Base-by-base conservation (phyloP, 169 alveolate species). In the Toxoplasma gondii region DNA sequence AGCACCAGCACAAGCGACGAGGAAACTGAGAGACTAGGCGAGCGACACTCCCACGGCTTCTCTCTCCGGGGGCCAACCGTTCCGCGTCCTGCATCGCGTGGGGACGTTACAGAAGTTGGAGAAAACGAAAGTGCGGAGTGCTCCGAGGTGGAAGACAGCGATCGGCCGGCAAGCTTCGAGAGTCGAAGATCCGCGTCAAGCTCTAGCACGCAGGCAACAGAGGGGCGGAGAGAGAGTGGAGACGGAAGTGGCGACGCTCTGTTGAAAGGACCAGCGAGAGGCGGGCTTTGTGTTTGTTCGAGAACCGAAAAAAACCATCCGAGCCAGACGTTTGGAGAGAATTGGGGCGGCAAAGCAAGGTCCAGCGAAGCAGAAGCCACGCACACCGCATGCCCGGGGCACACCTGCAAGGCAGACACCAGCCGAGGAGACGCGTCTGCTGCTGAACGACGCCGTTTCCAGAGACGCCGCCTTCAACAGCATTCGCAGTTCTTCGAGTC, bases 1-100 rank as follows among this genome's bases (percentile, higher is more conserved):
- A 64, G 29, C 74, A 64, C 74, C 24, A 64, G 74, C 74, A 64
- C 74, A 64, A 64, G 74, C 74, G 74, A 64, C 74, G 74, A 64
- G 9, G 74, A 64, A 27, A 27, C 74, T 31, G 74, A 31, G 22
- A 31, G 74, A 7, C 58, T 49, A 4, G 74, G n/a, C n/a, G 74
- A 27, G 34, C n/a, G 74, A 31, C 74, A 2, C 34, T 36, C 34
- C 36, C 78, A 64, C 34, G 78, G 78, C 36, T 64, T 64, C 36
- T 29, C 78, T 10, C 36, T 29, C 0, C 78, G n/a, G 34, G 36
- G 78, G 78, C 78, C 36, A 24, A 64, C 78, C 36, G 78, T 64
- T 9, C 78, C 78, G n/a, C 78, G 34, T 29, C 36, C n/a, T 19
- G 78, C 78, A 0, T 7, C 78, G 78, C 78, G 78, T 31, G 78